A percentile compares a stretch with the other conserved stretches of the same genome.
Conservation (phyloP, 306 rosid genomes). For the Erythrophleum fordii region DNA sequence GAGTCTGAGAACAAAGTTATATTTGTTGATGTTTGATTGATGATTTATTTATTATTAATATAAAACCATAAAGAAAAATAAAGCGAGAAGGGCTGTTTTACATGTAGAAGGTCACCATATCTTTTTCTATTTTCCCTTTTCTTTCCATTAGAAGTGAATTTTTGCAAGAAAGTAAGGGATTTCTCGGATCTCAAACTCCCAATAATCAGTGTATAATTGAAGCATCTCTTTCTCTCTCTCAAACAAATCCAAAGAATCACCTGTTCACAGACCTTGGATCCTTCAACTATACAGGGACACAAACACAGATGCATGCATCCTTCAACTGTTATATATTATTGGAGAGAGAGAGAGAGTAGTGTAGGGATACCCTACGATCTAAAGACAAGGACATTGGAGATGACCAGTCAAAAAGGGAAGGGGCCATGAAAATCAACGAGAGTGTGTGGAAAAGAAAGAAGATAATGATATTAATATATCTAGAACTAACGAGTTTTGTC, state of each 20-base stretch:
- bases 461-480: neutral
- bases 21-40: neutral
- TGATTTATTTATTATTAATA: neutral
- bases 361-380: conserved; percentile 30
- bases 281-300: conserved; percentile 47
- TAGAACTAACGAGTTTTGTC: no score
- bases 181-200: conserved; percentile 80
- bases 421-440: conserved; percentile 57
- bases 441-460: conserved; percentile 41
- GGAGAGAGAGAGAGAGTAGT: conserved; percentile 35
- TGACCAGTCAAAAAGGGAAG: conserved; percentile 78
- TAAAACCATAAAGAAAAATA: conserved; percentile 30
- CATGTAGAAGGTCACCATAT: conserved; percentile 41
- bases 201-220: conserved; percentile 76
- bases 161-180: conserved; percentile 84
- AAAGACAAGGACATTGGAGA: conserved; percentile 43
- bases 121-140: conserved; percentile 49
- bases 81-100: conserved; percentile 40
- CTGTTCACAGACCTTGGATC: conserved; percentile 54
- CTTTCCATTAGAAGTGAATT: conserved; percentile 50
- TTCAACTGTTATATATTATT: neutral
- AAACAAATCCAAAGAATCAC: conserved; percentile 34
- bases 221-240: conserved; percentile 1
- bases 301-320: conserved; percentile 36
- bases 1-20: no score